A percentile compares a stretch with the other conserved stretches of the same genome.
Evolutionary conservation across 2,329 filamentous ascomycete genomes (phyloP).

Genomic region (Aschersonia sp.): DNA sequence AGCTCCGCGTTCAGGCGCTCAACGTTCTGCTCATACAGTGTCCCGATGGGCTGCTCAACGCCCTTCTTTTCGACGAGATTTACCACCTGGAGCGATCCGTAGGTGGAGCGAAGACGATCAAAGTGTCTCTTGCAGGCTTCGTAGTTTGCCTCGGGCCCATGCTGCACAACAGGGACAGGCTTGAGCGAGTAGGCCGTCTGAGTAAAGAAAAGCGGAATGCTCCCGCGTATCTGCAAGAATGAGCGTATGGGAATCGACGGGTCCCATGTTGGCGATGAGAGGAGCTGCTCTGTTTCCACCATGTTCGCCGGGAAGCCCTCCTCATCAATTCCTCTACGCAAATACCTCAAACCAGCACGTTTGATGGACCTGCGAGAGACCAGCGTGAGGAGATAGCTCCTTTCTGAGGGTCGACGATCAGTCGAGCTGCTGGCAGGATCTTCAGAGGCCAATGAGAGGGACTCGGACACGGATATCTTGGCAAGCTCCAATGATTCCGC

Average conservation of each 20-base stretch:
- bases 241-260: constrained; percentile 53
- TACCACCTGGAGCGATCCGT: constrained; percentile 64
- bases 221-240: constrained; percentile 77
- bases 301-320: constrained; percentile 78
- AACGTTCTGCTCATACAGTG: constrained; percentile 58
- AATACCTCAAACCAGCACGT: constrained; percentile 76
- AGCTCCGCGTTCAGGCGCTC: constrained; percentile 50
- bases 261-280: constrained; percentile 58
- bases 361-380: constrained; percentile 83
- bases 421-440: constrained; percentile 15
- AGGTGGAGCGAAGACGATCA: constrained; percentile 48
- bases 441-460: constrained; percentile 11
- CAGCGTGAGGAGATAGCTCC: constrained; percentile 65
- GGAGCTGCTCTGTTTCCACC: constrained; percentile 90
- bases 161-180: constrained; percentile 67
- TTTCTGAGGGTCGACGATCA: constrained; percentile 33
- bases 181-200: constrained; percentile 91
- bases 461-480: constrained; percentile 18
- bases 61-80: constrained; percentile 84
- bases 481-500: constrained; percentile 32
- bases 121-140: constrained; percentile 72
- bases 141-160: constrained; percentile 67
- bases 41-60: constrained; percentile 65
- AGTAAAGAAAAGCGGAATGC: constrained; percentile 89
- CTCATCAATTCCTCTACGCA: constrained; percentile 82